phyloP scores from a whole-genome alignment of 805 yeast species.

The Metschnikowia bowlesiae region DNA sequence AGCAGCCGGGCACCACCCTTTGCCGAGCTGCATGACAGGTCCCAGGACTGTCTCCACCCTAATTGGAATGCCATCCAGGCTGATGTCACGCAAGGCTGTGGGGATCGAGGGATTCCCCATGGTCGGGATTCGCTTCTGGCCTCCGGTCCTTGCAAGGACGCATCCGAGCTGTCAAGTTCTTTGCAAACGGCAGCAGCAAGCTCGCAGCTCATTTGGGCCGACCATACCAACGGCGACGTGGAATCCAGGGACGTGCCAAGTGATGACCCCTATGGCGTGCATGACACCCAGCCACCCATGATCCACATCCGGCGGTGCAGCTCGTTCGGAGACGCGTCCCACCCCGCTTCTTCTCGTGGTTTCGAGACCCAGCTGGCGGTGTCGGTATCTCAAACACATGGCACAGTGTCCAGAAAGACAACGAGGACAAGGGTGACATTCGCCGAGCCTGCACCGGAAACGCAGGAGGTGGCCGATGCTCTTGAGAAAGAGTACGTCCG shows the following conservation, averaged over 20 bases:
- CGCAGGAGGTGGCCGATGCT: constrained; percentile 7
- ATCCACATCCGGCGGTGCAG: not conserved
- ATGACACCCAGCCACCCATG: not conserved
- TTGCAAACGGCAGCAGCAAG: not conserved
- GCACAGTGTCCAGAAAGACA: not conserved
- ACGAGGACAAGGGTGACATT: constrained; percentile 8
- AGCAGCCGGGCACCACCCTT: not conserved
- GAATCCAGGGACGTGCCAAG: not conserved
- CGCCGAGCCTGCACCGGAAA: constrained; percentile 24
- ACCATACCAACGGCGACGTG: not conserved
- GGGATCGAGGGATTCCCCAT: too few species aligned
- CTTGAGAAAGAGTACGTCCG: constrained; percentile 10
- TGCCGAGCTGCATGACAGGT: not conserved
- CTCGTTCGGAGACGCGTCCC: not conserved
- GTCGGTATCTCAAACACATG: not conserved
- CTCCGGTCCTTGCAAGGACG: not conserved
- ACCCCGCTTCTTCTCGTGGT: not conserved
- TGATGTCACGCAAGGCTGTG: not conserved
- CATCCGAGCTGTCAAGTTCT: not conserved
- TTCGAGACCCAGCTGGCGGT: not conserved
- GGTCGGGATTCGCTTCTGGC: not conserved
- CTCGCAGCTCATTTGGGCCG: not conserved
- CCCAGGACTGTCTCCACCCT: not conserved
- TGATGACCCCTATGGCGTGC: not conserved
- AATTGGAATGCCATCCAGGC: not conserved